Conservation (phyloP, 805 yeast genomes). For the Metschnikowia proteae region DNA sequence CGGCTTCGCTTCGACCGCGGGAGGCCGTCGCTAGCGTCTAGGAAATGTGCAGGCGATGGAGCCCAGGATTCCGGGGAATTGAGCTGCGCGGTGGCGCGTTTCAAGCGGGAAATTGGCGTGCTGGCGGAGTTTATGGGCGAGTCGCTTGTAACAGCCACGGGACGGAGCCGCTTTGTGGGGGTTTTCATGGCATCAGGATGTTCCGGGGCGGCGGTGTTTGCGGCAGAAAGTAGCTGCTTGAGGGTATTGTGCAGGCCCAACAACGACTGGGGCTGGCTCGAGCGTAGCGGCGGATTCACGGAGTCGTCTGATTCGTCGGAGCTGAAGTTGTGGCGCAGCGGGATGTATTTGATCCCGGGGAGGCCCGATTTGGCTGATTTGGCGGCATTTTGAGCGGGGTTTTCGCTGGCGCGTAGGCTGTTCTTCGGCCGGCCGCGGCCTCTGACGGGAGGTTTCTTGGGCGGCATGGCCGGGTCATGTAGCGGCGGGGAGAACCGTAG, state of each 20-base stretch:
- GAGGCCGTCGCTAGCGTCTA: neutral
- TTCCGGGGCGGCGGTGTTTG: neutral
- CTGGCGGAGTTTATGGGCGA: constrained; percentile 14
- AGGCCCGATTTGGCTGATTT: neutral
- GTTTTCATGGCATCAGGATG: neutral
- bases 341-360: constrained; percentile 2
- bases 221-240: constrained; percentile 15
- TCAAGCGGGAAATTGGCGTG: constrained; percentile 17
- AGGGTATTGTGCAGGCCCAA: constrained; percentile 17
- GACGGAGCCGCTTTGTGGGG: neutral
- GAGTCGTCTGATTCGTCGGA: constrained; percentile 10
- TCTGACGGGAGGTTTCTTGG: constrained; percentile 6
- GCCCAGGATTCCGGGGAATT: constrained; percentile 6
- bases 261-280: constrained; percentile 12
- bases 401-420: too few relatives aligned
- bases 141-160: neutral
- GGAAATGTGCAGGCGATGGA: constrained; percentile 2
- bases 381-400: neutral
- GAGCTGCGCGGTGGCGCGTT: constrained; percentile 14
- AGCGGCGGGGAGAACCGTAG: neutral
- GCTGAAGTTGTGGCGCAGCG: constrained; percentile 8
- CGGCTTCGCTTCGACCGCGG: constrained; percentile 1
- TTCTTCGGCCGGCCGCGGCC: constrained; percentile 4
- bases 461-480: constrained; percentile 9
- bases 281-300: constrained; percentile 1